A percentile compares a stretch with the other conserved stretches of the same genome.
Evolutionary conservation across 2,329 filamentous ascomycete species (phyloP).

Genomic region (Scedosporium aurantiacum): DNA sequence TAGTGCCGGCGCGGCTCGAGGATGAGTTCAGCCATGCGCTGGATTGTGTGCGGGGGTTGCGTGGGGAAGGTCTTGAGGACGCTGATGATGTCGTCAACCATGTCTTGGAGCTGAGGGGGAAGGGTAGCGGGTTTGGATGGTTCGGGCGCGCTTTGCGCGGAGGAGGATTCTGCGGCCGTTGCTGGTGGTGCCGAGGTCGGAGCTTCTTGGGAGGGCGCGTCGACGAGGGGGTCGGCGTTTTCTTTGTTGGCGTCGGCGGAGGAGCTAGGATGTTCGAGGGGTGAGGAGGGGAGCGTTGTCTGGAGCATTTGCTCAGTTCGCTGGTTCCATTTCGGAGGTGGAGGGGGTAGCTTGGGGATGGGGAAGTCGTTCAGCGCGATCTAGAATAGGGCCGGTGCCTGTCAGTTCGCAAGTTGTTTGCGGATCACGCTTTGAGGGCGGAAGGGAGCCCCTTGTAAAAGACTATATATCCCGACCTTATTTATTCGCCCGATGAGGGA

Average conservation of each 20-base stretch:
- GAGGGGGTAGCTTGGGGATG: constrained; percentile 47
- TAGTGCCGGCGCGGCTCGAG: constrained; percentile 70
- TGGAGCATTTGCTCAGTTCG: constrained; percentile 29
- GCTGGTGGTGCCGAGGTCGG: constrained; percentile 26
- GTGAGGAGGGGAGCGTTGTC: constrained; percentile 34
- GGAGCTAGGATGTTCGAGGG: constrained; percentile 30
- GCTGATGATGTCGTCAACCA: constrained; percentile 48
- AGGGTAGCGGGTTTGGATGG: constrained; percentile 33
- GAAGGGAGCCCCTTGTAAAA: neutral
- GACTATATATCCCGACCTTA: neutral
- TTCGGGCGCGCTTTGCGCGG: constrained; percentile 22
- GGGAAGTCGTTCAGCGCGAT: constrained; percentile 68
- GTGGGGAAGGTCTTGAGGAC: constrained; percentile 59
- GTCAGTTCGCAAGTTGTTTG: neutral
- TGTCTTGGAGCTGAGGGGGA: constrained; percentile 51
- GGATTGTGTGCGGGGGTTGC: constrained; percentile 82
- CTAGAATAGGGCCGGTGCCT: constrained; percentile 27
- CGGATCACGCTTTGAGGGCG: neutral
- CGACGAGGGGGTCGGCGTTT: constrained; percentile 39
- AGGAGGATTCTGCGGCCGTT: constrained; percentile 21
- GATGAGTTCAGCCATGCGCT: constrained; percentile 81
- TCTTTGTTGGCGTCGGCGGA: constrained; percentile 59
- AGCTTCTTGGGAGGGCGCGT: constrained; percentile 18
- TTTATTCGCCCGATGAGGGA: neutral
- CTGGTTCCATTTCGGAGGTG: constrained; percentile 24